Evolutionary conservation across 1,139 yeast genomes (phyloP).

Genomic region (Candida sp.): DNA sequence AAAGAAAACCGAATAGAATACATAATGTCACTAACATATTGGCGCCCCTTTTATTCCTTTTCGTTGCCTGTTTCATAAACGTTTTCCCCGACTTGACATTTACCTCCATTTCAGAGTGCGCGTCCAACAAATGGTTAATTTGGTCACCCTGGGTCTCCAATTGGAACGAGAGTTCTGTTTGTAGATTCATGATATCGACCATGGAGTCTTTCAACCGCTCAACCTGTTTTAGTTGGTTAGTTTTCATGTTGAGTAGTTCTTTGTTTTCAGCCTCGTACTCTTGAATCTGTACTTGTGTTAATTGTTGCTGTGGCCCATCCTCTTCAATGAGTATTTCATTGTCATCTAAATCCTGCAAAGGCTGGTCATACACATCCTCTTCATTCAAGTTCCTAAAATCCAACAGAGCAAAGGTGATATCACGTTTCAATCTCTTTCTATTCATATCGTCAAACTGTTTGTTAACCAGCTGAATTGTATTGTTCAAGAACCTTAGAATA

Average conservation of each 20-base stretch:
- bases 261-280: constrained; percentile 71
- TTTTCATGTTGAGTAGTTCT: constrained; percentile 56
- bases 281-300: constrained; percentile 63
- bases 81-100: constrained; percentile 76
- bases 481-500: constrained; percentile 36
- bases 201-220: constrained; percentile 74
- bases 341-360: constrained; percentile 1
- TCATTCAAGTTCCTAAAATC: constrained; percentile 43
- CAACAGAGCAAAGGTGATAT: constrained; percentile 34
- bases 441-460: constrained; percentile 40
- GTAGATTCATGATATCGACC: constrained; percentile 75
- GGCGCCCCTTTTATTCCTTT: constrained; percentile 68
- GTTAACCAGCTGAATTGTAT: constrained; percentile 29
- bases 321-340: constrained; percentile 1
- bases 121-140: constrained; percentile 63
- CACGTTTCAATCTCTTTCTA: constrained; percentile 38
- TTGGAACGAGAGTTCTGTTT: constrained; percentile 74
- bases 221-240: constrained; percentile 66
- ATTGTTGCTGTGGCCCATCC: constrained; percentile 7
- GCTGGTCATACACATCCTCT: constrained; percentile 14
- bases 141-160: constrained; percentile 73
- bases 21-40: constrained; percentile 62
- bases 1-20: constrained; percentile 55
- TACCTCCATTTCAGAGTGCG: constrained; percentile 64
- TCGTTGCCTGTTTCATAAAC: constrained; percentile 68